Evolutionary conservation across 345 rosid genomes (phyloP).

Genomic region (Gossypium longicalyx): DNA sequence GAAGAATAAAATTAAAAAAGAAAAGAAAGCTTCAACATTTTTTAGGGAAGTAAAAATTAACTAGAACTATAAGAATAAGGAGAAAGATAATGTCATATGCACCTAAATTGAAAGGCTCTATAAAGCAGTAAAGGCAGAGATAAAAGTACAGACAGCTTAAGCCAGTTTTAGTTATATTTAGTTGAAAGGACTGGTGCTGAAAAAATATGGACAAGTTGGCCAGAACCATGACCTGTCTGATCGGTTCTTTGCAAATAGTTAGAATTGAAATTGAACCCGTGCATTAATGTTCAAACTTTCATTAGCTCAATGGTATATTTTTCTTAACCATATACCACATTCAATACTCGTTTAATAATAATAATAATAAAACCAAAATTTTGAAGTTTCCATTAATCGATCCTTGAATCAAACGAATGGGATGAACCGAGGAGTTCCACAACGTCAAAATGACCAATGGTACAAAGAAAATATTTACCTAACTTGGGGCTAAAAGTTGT

Average conservation of each 20-base stretch:
- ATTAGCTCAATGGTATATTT: too few relatives aligned
- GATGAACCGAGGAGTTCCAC: too few relatives aligned
- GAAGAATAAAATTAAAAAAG: neutral
- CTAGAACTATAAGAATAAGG: neutral
- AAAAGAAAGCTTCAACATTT: neutral
- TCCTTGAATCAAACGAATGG: too few relatives aligned
- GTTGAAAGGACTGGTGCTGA: neutral
- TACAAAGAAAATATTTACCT: neutral
- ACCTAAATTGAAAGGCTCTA: conserved; percentile 6
- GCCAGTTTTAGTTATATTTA: neutral
- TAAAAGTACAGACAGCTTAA: conserved; percentile 8
- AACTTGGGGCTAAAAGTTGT: neutral
- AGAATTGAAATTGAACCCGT: too few relatives aligned
- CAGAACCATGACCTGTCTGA: too few relatives aligned
- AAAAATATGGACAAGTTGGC: too few relatives aligned
- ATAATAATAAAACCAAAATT: too few relatives aligned
- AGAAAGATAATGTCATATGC: conserved; percentile 13
- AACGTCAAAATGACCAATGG: neutral
- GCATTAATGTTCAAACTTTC: too few relatives aligned
- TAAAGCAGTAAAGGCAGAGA: conserved; percentile 4
- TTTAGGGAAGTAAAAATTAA: neutral
- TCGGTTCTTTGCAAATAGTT: too few relatives aligned
- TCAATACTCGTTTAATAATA: too few relatives aligned
- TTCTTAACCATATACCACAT: too few relatives aligned
- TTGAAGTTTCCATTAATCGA: too few relatives aligned